Conservation (phyloP, 192 early-diverging fungal species). For the Entomortierella lignicola region DNA sequence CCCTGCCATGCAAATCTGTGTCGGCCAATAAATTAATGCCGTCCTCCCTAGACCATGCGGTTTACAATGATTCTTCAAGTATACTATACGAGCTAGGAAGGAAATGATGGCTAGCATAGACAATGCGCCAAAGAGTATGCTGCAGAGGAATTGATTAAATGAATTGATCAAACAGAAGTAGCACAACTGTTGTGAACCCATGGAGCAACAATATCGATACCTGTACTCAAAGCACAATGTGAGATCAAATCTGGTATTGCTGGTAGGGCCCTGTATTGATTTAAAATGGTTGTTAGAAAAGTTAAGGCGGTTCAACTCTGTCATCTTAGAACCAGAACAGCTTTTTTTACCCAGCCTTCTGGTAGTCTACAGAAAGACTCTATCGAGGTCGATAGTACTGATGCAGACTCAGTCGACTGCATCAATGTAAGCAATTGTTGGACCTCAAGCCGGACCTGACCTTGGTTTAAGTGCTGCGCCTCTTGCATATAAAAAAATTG, state of each 20-base stretch:
- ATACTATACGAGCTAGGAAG: slow-evolving; percentile 2
- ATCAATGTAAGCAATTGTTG: not conserved
- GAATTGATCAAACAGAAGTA: too few species aligned
- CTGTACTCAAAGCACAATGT: slow-evolving; percentile 29
- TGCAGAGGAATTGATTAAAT: not conserved
- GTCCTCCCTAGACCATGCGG: slow-evolving; percentile 25
- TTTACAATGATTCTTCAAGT: not conserved
- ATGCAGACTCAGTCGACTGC: not conserved
- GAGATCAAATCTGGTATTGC: slow-evolving; percentile 12
- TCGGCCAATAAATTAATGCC: slow-evolving; percentile 33
- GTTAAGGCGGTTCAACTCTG: not conserved
- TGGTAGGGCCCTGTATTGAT: slow-evolving; percentile 10
- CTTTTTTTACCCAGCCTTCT: slow-evolving; percentile 37
- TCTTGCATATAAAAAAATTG: too few species aligned
- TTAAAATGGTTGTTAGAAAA: not conserved
- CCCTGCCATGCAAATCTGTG: slow-evolving; percentile 12
- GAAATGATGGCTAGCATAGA: not conserved
- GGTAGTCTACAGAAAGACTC: slow-evolving; percentile 11
- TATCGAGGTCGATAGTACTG: not conserved
- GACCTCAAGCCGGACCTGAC: too few species aligned
- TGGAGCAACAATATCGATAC: too few species aligned
- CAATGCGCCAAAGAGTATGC: slow-evolving; percentile 12
- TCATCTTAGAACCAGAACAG: too few species aligned
- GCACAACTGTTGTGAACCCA: too few species aligned
- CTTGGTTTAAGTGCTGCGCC: too few species aligned